Base-by-base conservation (phyloP, 345 rosid species). In the Raphanus raphanistrum region DNA sequence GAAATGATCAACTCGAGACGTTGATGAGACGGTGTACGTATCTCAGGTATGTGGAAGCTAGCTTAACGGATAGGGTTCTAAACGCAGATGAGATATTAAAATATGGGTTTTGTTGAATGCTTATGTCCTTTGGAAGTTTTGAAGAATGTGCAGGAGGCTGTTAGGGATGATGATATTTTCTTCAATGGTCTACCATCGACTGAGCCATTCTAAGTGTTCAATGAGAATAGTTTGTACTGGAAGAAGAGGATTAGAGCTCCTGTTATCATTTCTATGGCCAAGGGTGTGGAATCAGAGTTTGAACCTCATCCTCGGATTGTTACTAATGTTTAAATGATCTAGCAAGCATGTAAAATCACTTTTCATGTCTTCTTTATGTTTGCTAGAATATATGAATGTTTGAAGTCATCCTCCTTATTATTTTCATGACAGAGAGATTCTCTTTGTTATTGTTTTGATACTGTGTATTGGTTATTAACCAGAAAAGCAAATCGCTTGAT, bases 61-160 rank as follows among this genome's bases (percentile, higher is more conserved):
- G 98, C 55, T 83, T 94, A 80, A 97, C 95, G 1, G 98, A 94
- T 75, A 82, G 98, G 75, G 88, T 88, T 3, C 83, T 92, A n/a
- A 73, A 74, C 12, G 97, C 95, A 0, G 98, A 94, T 74, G 98
- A 94, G 88, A 92, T 94, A 63, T 71, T 94, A 85, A 94, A 90
- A 83, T 97, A 94, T 78, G 98, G 98, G 28, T 94, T 94, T 82
- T 94, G 98, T 72, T 87, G 85, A 92, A 94, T 80, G 92, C 16
- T 38, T 38, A 38, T 38, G 45, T 38, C 45, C 45, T 38, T 38
- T 8, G 13, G 45, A 9, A 10, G 48, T 41, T 41, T 41, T 10
- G 48, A 9, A 41, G 48, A 9, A 41, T 41, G 13, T 41, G 48
- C 13, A 41, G 48, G 48, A 41, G 12, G 48, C 48, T 41, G 48